Evolutionary conservation across 2,329 filamentous ascomycete species (phyloP).

Genomic region (Cercospora sojina): DNA sequence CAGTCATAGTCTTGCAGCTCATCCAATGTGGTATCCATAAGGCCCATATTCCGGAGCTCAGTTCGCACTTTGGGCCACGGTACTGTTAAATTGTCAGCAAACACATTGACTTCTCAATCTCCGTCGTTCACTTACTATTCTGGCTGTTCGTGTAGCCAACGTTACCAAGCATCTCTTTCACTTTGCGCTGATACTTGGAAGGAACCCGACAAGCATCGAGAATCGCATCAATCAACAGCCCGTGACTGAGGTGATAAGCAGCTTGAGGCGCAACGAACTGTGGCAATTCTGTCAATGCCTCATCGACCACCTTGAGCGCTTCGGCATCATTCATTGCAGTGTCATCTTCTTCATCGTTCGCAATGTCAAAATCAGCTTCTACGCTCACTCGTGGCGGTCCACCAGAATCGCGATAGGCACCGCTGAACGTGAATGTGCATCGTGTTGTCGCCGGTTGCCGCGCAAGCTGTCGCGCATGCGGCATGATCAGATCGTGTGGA

Average conservation of each 20-base stretch:
- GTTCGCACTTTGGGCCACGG: slow-evolving; percentile 76
- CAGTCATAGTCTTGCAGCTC: slow-evolving; percentile 92
- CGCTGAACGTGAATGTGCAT: slow-evolving; percentile 83
- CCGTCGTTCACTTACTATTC: slow-evolving; percentile 30
- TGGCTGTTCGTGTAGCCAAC: slow-evolving; percentile 75
- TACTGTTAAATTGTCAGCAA: slow-evolving; percentile 3
- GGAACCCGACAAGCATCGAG: slow-evolving; percentile 86
- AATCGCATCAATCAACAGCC: slow-evolving; percentile 79
- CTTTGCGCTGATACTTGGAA: slow-evolving; percentile 62
- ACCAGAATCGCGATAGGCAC: slow-evolving; percentile 80
- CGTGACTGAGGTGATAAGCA: slow-evolving; percentile 80
- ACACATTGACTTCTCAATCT: neutral
- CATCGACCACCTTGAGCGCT: slow-evolving; percentile 89
- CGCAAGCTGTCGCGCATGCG: slow-evolving; percentile 80
- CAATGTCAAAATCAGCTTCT: slow-evolving; percentile 94
- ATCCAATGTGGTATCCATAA: slow-evolving; percentile 86
- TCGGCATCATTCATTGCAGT: slow-evolving; percentile 89
- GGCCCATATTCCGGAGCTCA: slow-evolving; percentile 77
- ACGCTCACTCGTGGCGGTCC: slow-evolving; percentile 79
- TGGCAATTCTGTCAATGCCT: slow-evolving; percentile 78
- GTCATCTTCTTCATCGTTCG: slow-evolving; percentile 75
- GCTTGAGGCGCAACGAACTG: slow-evolving; percentile 39
- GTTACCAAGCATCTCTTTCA: slow-evolving; percentile 82
- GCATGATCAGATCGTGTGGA: slow-evolving; percentile 90
- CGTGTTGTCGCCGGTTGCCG: slow-evolving; percentile 65